These are phyloP conservation scores for Eutrema heterophyllum DNA, from an alignment of 345 rosid species.

Conservation along the genomic window DNA sequence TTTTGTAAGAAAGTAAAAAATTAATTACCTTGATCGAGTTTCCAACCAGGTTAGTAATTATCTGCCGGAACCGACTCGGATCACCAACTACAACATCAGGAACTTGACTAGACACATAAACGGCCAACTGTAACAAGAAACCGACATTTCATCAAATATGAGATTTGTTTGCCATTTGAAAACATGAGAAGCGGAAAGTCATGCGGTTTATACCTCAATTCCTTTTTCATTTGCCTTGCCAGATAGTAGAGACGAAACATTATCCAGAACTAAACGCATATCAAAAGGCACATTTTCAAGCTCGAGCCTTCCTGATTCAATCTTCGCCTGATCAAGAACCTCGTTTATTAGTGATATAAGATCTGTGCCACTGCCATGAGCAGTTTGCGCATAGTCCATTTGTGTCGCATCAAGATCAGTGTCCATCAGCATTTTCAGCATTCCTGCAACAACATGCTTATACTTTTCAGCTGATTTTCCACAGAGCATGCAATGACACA, in stretches of 20 bases:
- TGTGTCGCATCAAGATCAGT: conserved; percentile 76
- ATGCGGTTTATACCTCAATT: conserved; percentile 55
- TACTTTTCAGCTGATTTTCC: not conserved
- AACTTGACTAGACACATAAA: conserved; percentile 74
- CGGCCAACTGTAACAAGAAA: conserved; percentile 51
- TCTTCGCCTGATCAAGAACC: conserved; percentile 98
- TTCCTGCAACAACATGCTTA: conserved; percentile 45
- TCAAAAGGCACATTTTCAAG: conserved; percentile 85
- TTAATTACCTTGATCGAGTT: conserved; percentile 83
- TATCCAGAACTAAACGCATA: conserved; percentile 66
- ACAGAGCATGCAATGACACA: not conserved
- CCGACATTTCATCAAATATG: not conserved
- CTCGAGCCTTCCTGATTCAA: conserved; percentile 96
- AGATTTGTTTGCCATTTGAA: not conserved
- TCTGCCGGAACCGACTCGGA: conserved; percentile 80
- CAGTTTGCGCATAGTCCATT: conserved; percentile 79
- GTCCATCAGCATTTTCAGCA: conserved; percentile 92
- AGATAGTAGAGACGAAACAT: conserved; percentile 65
- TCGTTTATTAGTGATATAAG: conserved; percentile 76
- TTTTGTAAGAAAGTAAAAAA: not conserved
- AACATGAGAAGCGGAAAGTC: not conserved
- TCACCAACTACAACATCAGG: conserved; percentile 86
- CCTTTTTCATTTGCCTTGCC: conserved; percentile 66
- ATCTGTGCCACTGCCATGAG: conserved; percentile 83
- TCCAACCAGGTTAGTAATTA: conserved; percentile 90